Conservation (phyloP, 2,329 filamentous ascomycete genomes). For the Cadophora malorum region DNA sequence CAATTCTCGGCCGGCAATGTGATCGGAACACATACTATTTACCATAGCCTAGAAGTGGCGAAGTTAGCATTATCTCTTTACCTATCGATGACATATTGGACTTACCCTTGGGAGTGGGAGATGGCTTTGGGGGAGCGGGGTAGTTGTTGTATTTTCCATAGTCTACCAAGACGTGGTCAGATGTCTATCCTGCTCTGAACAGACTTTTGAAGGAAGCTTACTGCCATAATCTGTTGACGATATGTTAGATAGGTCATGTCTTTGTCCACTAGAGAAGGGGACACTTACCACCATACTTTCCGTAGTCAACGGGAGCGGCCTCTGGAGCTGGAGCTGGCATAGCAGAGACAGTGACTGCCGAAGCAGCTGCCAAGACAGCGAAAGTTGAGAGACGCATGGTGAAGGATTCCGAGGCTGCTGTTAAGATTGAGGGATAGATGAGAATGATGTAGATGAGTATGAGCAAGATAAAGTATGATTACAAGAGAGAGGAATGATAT, state of each 20-base stretch:
- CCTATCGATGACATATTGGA: background rate
- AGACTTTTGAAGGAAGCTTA: background rate
- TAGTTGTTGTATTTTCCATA: slow-evolving; percentile 27
- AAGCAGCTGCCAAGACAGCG: slow-evolving; percentile 31
- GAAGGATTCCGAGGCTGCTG: background rate
- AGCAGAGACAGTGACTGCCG: slow-evolving; percentile 29
- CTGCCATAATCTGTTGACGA: slow-evolving; percentile 20
- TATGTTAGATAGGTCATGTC: background rate
- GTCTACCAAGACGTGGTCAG: slow-evolving; percentile 7
- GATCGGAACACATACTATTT: background rate
- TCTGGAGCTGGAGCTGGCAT: slow-evolving; percentile 29
- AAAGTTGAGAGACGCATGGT: slow-evolving; percentile 21
- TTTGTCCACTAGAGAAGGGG: background rate
- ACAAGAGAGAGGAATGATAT: background rate
- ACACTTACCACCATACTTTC: slow-evolving; percentile 26
- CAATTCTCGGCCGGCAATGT: background rate
- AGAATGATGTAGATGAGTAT: background rate
- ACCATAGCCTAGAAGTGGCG: background rate
- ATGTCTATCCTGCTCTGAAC: background rate
- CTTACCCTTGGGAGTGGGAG: slow-evolving; percentile 2
- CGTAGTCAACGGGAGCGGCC: slow-evolving; percentile 26
- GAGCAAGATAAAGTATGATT: background rate
- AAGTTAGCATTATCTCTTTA: background rate
- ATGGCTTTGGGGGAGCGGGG: slow-evolving; percentile 1
- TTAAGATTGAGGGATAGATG: background rate